A percentile compares a stretch with the other conserved stretches of the same genome.
Evolutionary conservation across 1,284 basidiomycete genomes (phyloP).

Genomic region (Phellinidium pouzarii): DNA sequence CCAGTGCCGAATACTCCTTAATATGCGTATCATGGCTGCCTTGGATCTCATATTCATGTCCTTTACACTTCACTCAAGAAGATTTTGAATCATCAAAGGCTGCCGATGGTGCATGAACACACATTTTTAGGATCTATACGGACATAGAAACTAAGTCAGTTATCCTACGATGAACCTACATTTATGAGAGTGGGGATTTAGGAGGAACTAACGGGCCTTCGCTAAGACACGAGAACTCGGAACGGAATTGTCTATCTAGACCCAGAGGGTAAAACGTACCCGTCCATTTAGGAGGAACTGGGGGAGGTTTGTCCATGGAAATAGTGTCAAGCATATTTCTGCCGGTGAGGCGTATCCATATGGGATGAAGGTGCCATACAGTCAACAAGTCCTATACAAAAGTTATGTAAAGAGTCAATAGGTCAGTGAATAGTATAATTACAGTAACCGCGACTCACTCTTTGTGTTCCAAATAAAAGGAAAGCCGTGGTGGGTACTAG

Average conservation of each 20-base stretch:
- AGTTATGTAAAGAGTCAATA: neutral
- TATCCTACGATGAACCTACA: too few species aligned
- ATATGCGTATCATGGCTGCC: too few species aligned
- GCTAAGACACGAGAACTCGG: too few species aligned
- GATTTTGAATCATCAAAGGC: too few species aligned
- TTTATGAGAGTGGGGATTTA: too few species aligned
- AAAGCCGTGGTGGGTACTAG: constrained; percentile 1
- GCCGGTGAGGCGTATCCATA: neutral
- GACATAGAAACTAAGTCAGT: too few species aligned
- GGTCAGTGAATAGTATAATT: neutral
- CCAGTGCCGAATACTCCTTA: too few species aligned
- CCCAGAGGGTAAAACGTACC: neutral
- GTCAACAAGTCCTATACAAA: neutral
- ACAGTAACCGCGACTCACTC: neutral
- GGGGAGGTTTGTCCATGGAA: neutral
- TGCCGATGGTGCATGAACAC: too few species aligned
- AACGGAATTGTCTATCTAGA: neutral
- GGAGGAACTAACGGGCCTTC: too few species aligned
- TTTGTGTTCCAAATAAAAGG: neutral
- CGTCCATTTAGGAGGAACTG: neutral
- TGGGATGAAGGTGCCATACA: neutral
- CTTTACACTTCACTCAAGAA: too few species aligned
- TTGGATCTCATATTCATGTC: too few species aligned
- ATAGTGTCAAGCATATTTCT: neutral
- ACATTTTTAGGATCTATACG: too few species aligned